These are phyloP conservation scores for Chlorella sp. DNA, from an alignment of 139 green algal genomes.

Conservation along the genomic window DNA sequence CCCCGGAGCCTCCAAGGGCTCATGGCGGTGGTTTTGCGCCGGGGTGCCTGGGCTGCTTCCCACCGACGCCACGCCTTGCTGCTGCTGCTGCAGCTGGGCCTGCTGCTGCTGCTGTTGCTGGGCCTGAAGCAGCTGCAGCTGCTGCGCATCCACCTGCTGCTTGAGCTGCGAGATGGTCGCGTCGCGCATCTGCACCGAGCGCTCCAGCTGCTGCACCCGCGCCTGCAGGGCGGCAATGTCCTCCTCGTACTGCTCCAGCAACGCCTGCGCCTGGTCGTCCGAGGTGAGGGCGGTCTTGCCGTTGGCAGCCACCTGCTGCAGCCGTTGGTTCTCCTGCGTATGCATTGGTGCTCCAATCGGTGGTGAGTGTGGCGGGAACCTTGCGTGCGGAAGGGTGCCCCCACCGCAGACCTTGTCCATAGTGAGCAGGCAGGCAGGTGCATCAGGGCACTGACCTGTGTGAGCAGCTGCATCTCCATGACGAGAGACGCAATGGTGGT, in stretches of 20 bases:
- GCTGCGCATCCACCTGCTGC: neutral
- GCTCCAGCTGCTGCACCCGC: neutral
- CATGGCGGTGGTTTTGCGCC: no score
- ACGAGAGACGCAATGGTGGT: constrained; percentile 8
- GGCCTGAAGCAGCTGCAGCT: constrained; percentile 9
- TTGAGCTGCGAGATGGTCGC: neutral
- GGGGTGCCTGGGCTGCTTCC: no score
- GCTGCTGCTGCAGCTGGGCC: constrained; percentile 11
- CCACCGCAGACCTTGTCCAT: no score
- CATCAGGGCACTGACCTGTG: neutral
- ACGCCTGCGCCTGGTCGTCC: neutral
- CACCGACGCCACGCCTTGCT: no score
- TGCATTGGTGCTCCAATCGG: no score
- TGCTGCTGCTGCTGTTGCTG: constrained; percentile 7
- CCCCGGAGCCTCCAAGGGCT: no score
- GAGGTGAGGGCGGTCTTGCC: neutral
- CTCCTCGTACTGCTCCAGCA: constrained; percentile 10
- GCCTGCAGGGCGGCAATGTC: neutral
- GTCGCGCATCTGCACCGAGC: neutral
- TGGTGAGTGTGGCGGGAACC: no score
- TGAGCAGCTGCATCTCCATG: neutral
- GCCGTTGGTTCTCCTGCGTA: constrained; percentile 2
- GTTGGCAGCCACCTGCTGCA: neutral
- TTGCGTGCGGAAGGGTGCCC: no score
- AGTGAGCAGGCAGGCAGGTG: neutral